Base-by-base conservation (phyloP, 2,329 filamentous ascomycete species). In the Fusarium staphyleae region DNA sequence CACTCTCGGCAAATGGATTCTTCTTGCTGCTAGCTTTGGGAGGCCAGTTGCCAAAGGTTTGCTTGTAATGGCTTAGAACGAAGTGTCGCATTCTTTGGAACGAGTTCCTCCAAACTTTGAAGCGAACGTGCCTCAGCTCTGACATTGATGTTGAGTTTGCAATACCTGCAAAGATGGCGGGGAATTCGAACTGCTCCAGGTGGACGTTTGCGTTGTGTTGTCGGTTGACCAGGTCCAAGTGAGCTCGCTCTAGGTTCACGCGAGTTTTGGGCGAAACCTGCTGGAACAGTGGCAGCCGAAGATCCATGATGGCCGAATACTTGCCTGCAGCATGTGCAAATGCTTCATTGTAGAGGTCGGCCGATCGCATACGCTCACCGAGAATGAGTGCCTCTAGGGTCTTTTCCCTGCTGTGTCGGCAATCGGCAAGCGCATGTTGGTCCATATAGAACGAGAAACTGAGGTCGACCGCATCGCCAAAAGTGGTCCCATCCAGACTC, bases 311-410 rank as follows among this genome's bases (percentile, higher is more conserved):
- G 26, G 91, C 81, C 15, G 90, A 83, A 53, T 93, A 91, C 73
- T 95, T 96, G 42, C 93, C 95, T 9, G 90, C 91, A 1, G 88
- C 91, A 72, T 98, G 95, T 5, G 92, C 87, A 68, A 97, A 98
- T 0, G 91, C 91, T 72, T 97, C 92, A 52, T 90, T 91, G 74
- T 96, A 98, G 3, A 99, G 81, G 7, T 87, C 82, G 66, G 88
- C 84, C 40, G 85, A 96, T 52, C 87, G 87, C 86, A 98, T 90
- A 30, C 85, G 84, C 75, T 99, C 93, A 49, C 90, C 93, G 10
- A 99, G 78, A n/a, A 98, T 82, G 39, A 98, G 81, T 0, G 88
- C 90, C 73, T 98, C 91, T 18, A 98, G 80, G 0, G 90, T 96
- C 79, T 95, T 96, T 69, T 96, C 91, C 19, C 88, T 84, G 70